Conservation (phyloP, 2,329 filamentous ascomycete genomes). For the Zasmidium angulare region DNA sequence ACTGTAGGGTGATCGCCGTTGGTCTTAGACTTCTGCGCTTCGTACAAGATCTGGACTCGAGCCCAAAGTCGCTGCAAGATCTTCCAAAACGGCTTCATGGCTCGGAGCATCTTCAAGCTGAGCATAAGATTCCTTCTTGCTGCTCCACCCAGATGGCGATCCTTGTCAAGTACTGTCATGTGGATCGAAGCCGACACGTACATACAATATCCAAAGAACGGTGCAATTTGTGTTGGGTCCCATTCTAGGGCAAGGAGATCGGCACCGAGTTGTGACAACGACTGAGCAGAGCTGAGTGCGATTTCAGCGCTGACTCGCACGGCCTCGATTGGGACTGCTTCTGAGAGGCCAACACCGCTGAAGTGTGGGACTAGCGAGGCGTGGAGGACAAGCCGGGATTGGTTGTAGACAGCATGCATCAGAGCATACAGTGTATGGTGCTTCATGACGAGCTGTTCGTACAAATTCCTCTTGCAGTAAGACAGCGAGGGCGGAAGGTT, state of each 20-base stretch:
- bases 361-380: constrained; percentile 5
- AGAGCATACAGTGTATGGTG: not conserved
- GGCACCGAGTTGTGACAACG: not conserved
- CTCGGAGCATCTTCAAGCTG: constrained; percentile 3
- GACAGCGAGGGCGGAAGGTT: not conserved
- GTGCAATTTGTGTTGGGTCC: not conserved
- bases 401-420: not conserved
- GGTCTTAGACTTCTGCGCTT: not conserved
- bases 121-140: not conserved
- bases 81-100: constrained; percentile 5
- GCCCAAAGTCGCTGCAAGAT: not conserved
- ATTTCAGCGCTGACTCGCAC: not conserved
- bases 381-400: constrained; percentile 2
- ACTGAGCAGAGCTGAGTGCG: not conserved
- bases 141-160: not conserved
- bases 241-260: constrained; percentile 6
- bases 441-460: constrained; percentile 4
- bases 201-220: constrained; percentile 7
- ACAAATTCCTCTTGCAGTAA: constrained; percentile 1
- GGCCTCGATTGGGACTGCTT: not conserved
- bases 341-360: not conserved
- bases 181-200: constrained; percentile 1
- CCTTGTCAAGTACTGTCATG: not conserved
- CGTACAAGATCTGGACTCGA: not conserved
- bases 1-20: not conserved